Conservation (phyloP, 1,284 basidiomycete genomes). For the Sanghuangporus baumii region DNA sequence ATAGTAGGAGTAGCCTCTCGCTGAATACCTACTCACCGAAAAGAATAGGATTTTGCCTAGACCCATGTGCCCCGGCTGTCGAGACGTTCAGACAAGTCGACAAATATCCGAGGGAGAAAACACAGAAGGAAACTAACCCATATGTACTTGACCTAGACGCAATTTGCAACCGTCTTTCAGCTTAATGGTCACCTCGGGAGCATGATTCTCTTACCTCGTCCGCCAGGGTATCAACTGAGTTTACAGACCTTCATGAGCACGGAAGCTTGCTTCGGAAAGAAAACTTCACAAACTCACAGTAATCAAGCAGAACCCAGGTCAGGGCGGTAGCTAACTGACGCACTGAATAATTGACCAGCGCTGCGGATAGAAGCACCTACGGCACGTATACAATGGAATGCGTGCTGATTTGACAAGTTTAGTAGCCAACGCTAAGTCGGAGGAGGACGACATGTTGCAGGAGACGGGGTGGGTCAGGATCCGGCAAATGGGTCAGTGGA, state of each 20-base stretch:
- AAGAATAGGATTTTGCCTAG: constrained; percentile 35
- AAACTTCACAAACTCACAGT: not conserved
- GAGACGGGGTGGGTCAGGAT: not conserved
- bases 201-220: not conserved
- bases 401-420: constrained; percentile 1
- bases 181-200: not conserved
- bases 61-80: constrained; percentile 14
- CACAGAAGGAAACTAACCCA: not conserved
- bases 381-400: not conserved
- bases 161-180: not conserved
- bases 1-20: not conserved
- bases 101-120: not conserved
- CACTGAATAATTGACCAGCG: not conserved
- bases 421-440: not conserved
- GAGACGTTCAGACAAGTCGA: not conserved
- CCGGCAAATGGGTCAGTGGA: not conserved
- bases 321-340: not conserved
- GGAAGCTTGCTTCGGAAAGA: not conserved
- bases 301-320: constrained; percentile 6
- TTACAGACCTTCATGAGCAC: not conserved
- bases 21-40: constrained; percentile 26
- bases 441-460: not conserved
- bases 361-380: not conserved
- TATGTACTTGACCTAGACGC: not conserved
- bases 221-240: not conserved